Evolutionary conservation across 1,284 basidiomycete genomes (phyloP).

Genomic region (Austroboletus niveus): DNA sequence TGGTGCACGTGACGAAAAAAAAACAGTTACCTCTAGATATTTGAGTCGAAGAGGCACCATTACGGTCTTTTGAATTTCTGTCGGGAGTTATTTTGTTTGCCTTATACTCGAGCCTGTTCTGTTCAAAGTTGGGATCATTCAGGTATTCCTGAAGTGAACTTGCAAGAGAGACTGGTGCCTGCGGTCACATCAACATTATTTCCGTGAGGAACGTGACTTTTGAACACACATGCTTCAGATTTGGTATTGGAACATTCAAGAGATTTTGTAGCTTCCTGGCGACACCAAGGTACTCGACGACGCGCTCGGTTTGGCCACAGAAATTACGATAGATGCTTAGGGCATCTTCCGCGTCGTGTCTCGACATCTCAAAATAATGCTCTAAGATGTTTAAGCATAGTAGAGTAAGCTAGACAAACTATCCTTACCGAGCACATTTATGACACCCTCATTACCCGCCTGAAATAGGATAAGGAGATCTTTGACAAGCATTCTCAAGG

Average conservation of each 20-base stretch:
- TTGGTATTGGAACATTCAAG: constrained; percentile 91
- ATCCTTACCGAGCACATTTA: constrained; percentile 83
- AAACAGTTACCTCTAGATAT: constrained; percentile 18
- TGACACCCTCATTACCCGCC: constrained; percentile 96
- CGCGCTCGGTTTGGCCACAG: constrained; percentile 90
- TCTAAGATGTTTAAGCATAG: constrained; percentile 49
- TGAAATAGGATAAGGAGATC: constrained; percentile 96
- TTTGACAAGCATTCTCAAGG: constrained; percentile 94
- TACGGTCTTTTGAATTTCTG: constrained; percentile 37
- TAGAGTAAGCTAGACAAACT: neutral
- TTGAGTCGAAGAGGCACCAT: constrained; percentile 24
- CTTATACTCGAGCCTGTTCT: constrained; percentile 91
- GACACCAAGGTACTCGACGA: constrained; percentile 92
- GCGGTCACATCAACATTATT: constrained; percentile 2
- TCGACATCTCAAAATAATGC: constrained; percentile 99
- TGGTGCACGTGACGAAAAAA: neutral
- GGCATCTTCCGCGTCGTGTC: constrained; percentile 84
- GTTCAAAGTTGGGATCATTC: constrained; percentile 93
- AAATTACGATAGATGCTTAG: constrained; percentile 92
- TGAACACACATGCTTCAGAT: constrained; percentile 81
- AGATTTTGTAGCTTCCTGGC: constrained; percentile 92
- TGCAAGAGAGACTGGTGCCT: constrained; percentile 93
- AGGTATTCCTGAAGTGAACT: constrained; percentile 95
- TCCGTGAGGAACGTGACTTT: neutral
- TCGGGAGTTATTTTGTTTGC: constrained; percentile 75